Evolutionary conservation across 345 rosid genomes (phyloP), one percentile per base, ranked within the genome.

Genomic region (Corchorus capsularis): DNA sequence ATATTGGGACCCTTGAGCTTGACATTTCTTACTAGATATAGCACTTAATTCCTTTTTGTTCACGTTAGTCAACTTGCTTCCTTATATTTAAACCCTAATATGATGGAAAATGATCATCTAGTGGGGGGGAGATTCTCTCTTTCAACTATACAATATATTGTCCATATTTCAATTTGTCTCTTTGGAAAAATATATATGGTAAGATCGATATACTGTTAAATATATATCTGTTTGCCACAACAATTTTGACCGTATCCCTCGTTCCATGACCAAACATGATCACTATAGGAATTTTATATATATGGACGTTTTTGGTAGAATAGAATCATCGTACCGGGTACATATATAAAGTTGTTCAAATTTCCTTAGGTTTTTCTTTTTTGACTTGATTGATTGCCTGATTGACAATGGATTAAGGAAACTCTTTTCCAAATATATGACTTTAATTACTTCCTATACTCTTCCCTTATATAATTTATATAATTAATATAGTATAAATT

Each of bases 1-100:
- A 27, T 27, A 27, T 27, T 27, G 27, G 59, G 78, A 73, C 55
- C 76, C 79, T 63, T 77, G 74, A 76, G 68, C 71, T 77, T 75
- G 81, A 77, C 82, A 81, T 82, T 83, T 83, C 78, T 79, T 79
- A 77, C 85, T 87, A 87, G 87, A 79, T 82, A 73, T 75, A 64
- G 74, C 87, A 84, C 86, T 78, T n/a, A 62, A 57, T 61, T 62
- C 71, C 63, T 63, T 64, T 77, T 59, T 78, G 17, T 41, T 41
- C 13, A 39, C 45, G 34, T 72, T 69, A 77, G 76, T 79, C 79
- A 59, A 77, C 55, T 32, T n/a, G 17, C 66, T 69, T 73, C 76
- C 49, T 3, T 50, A 47, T 55, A 69, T 77, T 68, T 68, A 74
- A 74, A 78, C 61, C 73, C 77, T 74, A 71, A 67, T 69, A 63